These are phyloP conservation scores for Cadophora sp. DNA, from an alignment of 2,329 filamentous ascomycete genomes.

Conservation along the genomic window DNA sequence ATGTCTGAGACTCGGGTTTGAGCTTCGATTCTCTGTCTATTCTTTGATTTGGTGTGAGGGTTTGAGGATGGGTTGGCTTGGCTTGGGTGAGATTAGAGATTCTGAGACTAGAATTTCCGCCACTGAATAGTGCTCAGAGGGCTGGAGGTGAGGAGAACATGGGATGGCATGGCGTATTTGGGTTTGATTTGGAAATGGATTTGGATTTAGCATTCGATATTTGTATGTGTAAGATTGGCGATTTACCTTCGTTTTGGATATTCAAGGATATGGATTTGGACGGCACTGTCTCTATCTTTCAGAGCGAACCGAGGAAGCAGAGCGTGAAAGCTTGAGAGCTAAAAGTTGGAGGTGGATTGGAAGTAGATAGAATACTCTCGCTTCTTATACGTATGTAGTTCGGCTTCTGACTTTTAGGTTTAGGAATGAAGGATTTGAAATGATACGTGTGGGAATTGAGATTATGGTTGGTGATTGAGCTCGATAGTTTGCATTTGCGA, in stretches of 20 bases:
- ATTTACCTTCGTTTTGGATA: background rate
- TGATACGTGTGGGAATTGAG: no score
- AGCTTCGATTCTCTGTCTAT: background rate
- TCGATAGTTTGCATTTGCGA: no score
- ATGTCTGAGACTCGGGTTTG: no score
- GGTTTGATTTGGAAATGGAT: background rate
- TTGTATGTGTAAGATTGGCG: background rate
- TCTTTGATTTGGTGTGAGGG: background rate
- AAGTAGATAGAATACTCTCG: background rate
- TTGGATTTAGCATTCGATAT: background rate
- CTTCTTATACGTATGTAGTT: background rate
- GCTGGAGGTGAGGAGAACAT: background rate
- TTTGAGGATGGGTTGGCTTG: background rate
- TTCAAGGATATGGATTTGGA: background rate
- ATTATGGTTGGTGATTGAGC: no score
- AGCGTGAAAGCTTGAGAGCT: background rate
- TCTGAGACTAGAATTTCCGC: background rate
- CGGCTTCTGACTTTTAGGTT: no score
- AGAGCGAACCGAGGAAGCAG: background rate
- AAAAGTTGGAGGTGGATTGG: background rate
- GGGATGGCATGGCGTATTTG: background rate
- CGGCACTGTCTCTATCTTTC: no score
- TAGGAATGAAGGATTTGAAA: no score
- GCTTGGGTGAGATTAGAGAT: background rate
- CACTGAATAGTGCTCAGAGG: background rate